Conservation (phyloP, 78 protist species). For the Dictyostelium citrinum region DNA sequence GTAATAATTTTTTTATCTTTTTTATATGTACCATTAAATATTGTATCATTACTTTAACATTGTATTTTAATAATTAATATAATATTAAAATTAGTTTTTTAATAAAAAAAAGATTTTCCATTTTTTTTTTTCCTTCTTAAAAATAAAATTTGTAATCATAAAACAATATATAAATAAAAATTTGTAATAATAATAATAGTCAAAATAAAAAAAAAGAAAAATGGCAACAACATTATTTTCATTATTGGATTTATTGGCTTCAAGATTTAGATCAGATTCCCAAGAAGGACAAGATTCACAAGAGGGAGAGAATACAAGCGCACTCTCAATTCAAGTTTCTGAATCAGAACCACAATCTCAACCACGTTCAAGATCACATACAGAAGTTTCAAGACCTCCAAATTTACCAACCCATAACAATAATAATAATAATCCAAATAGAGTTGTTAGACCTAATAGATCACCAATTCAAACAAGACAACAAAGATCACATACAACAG, state of each 20-base stretch:
- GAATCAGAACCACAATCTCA: slow-evolving; percentile 53
- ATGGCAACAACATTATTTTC: slow-evolving; percentile 57
- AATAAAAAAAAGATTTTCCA: not conserved
- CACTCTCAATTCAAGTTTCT: not conserved
- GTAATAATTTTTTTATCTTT: no score
- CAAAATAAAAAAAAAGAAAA: not conserved
- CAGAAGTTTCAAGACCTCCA: slow-evolving; percentile 43
- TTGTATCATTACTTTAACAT: not conserved
- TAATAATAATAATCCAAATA: not conserved
- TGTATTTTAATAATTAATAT: no score
- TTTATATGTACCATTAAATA: not conserved
- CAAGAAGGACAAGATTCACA: not conserved
- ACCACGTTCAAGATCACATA: slow-evolving; percentile 69
- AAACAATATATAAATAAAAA: not conserved
- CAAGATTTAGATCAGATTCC: slow-evolving; percentile 56
- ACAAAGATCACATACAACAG: slow-evolving; percentile 30
- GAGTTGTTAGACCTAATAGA: slow-evolving; percentile 16
- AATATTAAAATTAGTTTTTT: not conserved
- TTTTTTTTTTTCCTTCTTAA: no score
- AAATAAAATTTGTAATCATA: no score
- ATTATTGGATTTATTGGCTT: slow-evolving; percentile 44
- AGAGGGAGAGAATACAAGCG: slow-evolving; percentile 2
- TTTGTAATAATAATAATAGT: not conserved
- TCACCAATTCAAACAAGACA: slow-evolving; percentile 38
- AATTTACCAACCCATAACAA: slow-evolving; percentile 6